These are phyloP conservation scores for Vitellaria paradoxa DNA, from an alignment of 179 eudicot genomes.

Conservation along the genomic window DNA sequence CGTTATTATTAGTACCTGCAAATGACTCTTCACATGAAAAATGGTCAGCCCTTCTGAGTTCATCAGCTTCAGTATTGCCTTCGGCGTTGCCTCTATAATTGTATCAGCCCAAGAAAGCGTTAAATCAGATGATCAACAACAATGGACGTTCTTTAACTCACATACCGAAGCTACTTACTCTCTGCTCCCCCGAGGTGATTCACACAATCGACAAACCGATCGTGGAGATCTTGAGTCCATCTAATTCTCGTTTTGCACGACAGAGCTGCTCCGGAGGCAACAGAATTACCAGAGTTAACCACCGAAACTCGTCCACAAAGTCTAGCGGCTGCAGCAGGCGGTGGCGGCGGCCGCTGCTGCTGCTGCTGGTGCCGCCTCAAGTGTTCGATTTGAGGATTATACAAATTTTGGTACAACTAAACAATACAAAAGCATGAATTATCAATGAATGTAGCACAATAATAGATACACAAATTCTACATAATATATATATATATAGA, in stretches of 20 bases:
- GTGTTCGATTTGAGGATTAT: conserved; percentile 29
- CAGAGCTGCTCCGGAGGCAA: conserved; percentile 5
- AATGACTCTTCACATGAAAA: conserved; percentile 90
- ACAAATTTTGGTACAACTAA: conserved; percentile 33
- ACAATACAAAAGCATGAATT: no score
- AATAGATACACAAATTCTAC: no score
- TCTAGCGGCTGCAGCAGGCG: neutral
- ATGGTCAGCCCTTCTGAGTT: conserved; percentile 79
- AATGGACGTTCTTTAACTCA: neutral
- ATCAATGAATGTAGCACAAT: no score
- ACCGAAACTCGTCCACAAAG: conserved; percentile 18
- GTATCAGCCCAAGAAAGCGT: neutral
- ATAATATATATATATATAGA: no score
- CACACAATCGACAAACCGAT: conserved; percentile 78
- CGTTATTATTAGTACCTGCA: conserved; percentile 54
- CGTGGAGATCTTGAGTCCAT: conserved; percentile 68
- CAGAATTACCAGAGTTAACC: conserved; percentile 23
- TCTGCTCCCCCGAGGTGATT: conserved; percentile 78
- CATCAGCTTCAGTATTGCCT: conserved; percentile 86
- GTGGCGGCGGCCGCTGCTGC: no score
- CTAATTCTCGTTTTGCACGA: conserved; percentile 49
- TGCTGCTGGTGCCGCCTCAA: conserved; percentile 14
- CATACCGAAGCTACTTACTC: conserved; percentile 42
- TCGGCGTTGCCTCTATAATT: conserved; percentile 87
- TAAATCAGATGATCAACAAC: neutral